Base-by-base conservation (phyloP, 108 stramenopile genomes). In the Cyclotella sp. region DNA sequence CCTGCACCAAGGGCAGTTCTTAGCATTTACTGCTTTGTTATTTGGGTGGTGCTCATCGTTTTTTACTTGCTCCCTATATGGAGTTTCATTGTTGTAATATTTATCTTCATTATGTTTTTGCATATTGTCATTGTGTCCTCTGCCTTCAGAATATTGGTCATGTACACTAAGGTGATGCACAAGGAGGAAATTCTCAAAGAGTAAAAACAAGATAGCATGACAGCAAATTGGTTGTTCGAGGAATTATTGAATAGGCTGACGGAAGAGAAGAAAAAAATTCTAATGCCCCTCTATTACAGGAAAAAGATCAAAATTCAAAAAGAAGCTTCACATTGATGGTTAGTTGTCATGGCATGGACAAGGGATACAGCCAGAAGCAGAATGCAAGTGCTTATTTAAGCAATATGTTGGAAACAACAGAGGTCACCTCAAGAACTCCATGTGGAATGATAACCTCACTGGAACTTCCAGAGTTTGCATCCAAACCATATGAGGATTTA, bases 121-220 rank as follows among this genome's bases (percentile, higher is more conserved):
- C 86, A 91, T 61, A 74, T 87, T 27, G 84, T 89, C n/a, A 59
- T 67, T 3, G 75, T 74, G 13, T 88, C 87, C 64, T 73, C 66
- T 6, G 65, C 85, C 26, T 86, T 91, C 70, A 88, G 90, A 49
- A 67, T 88, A 14, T 59, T 88, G 55, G 87, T 91, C 28, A 89
- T 91, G 87, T 87, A 91, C 54, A 67, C 85, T 0, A 85, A 83
- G 41, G 90, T 88, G 43, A 88, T 91, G 86, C 63, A 82, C 4
- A 65, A 72, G 15, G 49, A 68, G 2, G 19, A 72, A 58, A 91
- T 91, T 28, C 89, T 89, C 22, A 21, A 77, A 9, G 39, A 26
- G 3, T 41, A 69, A 7, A 68, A 77, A 46, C 68, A 68, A 40
- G 76, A 70, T 47, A 57, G 19, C 26, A 75, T 68, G 74, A 54